A percentile compares a stretch with the other conserved stretches of the same genome.
These are phyloP conservation scores for Candida vaughaniae DNA, from an alignment of 805 yeast species.

Conservation along the genomic window DNA sequence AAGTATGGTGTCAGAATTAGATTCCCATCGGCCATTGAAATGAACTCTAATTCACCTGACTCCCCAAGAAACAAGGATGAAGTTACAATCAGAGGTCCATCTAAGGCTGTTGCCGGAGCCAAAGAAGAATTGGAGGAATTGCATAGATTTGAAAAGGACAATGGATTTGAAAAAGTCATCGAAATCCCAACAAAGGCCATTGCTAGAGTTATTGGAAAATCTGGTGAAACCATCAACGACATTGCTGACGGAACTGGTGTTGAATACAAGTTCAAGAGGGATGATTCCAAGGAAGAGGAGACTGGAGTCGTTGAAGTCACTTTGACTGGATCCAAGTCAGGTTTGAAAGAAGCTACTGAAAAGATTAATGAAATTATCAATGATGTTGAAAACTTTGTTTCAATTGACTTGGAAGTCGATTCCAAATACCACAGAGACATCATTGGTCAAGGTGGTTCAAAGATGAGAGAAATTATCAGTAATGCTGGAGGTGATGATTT, in stretches of 20 bases:
- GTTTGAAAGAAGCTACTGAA: constrained; percentile 68
- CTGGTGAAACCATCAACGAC: constrained; percentile 79
- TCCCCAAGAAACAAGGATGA: constrained; percentile 55
- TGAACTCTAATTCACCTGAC: constrained; percentile 23
- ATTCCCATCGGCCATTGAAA: constrained; percentile 56
- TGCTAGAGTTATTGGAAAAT: constrained; percentile 84
- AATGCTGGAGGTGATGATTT: constrained; percentile 68
- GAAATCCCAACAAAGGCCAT: constrained; percentile 72
- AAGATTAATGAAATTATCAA: constrained; percentile 62
- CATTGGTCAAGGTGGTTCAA: constrained; percentile 77
- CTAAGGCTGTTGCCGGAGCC: constrained; percentile 82
- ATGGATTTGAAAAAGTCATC: constrained; percentile 66
- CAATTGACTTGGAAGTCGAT: constrained; percentile 62
- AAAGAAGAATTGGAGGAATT: constrained; percentile 82
- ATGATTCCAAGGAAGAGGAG: constrained; percentile 43
- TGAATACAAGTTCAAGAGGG: constrained; percentile 48
- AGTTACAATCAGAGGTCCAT: constrained; percentile 79
- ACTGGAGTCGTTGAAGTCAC: constrained; percentile 59
- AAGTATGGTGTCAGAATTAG: constrained; percentile 79
- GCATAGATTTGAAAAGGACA: constrained; percentile 81
- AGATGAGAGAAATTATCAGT: constrained; percentile 67
- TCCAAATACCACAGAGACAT: constrained; percentile 72
- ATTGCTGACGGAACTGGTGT: constrained; percentile 70
- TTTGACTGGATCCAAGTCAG: constrained; percentile 74
- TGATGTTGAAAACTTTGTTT: constrained; percentile 61